phyloP scores from a whole-genome alignment of 73 alveolate species.

The Paraurostyla sp. region DNA sequence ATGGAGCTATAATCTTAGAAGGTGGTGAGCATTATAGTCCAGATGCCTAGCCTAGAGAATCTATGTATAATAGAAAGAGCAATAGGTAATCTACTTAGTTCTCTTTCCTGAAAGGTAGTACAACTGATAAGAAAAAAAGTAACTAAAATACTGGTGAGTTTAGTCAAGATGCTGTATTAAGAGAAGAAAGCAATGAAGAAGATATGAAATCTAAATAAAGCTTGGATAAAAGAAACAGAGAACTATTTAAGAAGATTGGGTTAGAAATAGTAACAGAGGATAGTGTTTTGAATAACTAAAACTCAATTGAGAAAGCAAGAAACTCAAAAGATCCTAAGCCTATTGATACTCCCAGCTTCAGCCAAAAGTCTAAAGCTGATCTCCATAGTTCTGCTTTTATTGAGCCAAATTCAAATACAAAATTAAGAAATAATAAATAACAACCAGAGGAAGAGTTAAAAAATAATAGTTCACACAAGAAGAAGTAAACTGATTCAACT shows the following conservation, averaged over 20 bases:
- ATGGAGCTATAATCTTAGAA: background rate
- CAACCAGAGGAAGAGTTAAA: slow-evolving; percentile 12
- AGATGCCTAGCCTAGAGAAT: background rate
- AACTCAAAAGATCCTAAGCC: background rate
- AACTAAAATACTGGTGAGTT: background rate
- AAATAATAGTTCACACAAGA: background rate
- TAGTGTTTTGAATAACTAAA: background rate
- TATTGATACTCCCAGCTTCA: background rate
- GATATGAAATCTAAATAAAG: background rate
- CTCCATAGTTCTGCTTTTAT: background rate
- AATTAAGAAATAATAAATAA: no score
- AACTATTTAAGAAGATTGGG: background rate
- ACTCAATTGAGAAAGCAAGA: background rate
- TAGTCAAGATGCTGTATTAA: background rate
- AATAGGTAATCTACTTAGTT: background rate
- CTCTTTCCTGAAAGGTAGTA: background rate
- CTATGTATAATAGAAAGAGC: background rate
- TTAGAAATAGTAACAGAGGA: background rate
- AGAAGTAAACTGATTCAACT: slow-evolving; percentile 1
- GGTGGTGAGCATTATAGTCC: background rate
- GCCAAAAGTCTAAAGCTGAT: background rate
- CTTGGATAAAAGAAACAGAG: background rate
- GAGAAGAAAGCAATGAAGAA: slow-evolving; percentile 8
- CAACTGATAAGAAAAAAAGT: background rate
- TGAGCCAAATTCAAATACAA: background rate